A percentile compares a stretch with the other conserved stretches of the same genome.
Evolutionary conservation across 208 protist genomes (phyloP).

Genomic region (Trypanosoma melophagium): DNA sequence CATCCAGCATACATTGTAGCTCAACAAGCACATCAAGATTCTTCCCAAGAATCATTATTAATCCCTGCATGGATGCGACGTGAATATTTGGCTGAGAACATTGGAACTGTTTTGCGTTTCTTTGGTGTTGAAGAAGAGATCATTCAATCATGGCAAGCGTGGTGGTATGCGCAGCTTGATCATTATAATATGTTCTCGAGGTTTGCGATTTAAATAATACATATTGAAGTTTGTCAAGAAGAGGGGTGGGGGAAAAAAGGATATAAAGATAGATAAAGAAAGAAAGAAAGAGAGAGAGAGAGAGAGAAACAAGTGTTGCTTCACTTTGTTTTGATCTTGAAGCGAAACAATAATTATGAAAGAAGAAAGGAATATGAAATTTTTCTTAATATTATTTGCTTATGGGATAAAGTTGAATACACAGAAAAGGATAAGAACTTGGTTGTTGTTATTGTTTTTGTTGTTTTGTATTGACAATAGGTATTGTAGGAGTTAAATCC

Average conservation of each 20-base stretch:
- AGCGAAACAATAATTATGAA: too few species aligned
- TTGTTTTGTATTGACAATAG: too few species aligned
- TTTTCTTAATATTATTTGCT: too few species aligned
- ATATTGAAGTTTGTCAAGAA: background rate
- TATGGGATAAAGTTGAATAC: too few species aligned
- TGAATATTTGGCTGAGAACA: slow-evolving; percentile 81
- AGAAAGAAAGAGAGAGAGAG: background rate
- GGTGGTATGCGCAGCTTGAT: slow-evolving; percentile 68
- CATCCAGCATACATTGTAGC: slow-evolving; percentile 76
- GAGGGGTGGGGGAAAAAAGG: background rate
- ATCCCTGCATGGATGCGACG: slow-evolving; percentile 88
- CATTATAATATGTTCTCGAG: slow-evolving; percentile 89
- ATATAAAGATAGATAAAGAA: background rate
- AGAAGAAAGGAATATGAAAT: too few species aligned
- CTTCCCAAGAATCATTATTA: slow-evolving; percentile 38
- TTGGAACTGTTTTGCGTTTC: slow-evolving; percentile 49
- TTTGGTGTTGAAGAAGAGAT: slow-evolving; percentile 48
- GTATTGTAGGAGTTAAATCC: too few species aligned
- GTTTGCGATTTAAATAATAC: slow-evolving; percentile 19
- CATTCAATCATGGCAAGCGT: slow-evolving; percentile 37
- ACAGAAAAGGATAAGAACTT: too few species aligned
- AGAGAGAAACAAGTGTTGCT: background rate
- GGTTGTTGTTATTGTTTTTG: too few species aligned
- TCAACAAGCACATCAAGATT: slow-evolving; percentile 39
- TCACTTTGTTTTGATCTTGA: too few species aligned